phyloP scores from a whole-genome alignment of 2,329 filamentous ascomycete species.

The Massarina eburnea region DNA sequence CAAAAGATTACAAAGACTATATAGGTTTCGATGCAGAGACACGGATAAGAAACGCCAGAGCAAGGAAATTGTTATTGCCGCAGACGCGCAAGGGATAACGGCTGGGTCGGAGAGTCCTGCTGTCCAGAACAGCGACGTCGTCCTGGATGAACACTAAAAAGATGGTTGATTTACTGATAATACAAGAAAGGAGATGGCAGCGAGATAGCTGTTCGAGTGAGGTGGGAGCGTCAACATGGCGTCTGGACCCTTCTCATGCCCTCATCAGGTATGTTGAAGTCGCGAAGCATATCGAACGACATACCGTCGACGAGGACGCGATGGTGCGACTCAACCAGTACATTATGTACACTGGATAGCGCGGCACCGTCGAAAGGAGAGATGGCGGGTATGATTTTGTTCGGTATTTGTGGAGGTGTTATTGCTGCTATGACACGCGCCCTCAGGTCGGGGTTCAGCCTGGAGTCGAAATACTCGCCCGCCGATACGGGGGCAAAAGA shows the following conservation, averaged over 20 bases:
- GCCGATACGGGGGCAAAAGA: conserved; percentile 32
- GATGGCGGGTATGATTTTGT: conserved; percentile 30
- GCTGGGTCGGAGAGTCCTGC: conserved; percentile 27
- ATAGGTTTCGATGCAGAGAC: too few relatives aligned
- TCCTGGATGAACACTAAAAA: conserved; percentile 11
- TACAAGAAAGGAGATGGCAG: conserved; percentile 3
- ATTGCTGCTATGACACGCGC: conserved; percentile 35
- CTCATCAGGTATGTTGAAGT: conserved; percentile 25
- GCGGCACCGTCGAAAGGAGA: conserved; percentile 37
- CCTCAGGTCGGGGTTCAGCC: conserved; percentile 26
- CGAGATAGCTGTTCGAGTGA: conserved; percentile 1
- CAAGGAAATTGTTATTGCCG: too few relatives aligned
- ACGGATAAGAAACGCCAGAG: too few relatives aligned
- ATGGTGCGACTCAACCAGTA: conserved; percentile 35
- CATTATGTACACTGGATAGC: conserved; percentile 32
- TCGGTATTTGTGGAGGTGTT: conserved; percentile 20
- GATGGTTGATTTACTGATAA: conserved; percentile 16
- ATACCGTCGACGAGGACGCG: conserved; percentile 38
- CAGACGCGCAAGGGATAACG: conserved; percentile 7
- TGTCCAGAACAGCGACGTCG: conserved; percentile 15
- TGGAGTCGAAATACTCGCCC: conserved; percentile 39
- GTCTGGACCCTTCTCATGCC: conserved; percentile 19
- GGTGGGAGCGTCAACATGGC: conserved; percentile 21
- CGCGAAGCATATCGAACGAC: conserved; percentile 38
- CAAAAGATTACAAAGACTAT: too few relatives aligned